Conservation (phyloP, 1,284 basidiomycete species). For the Malassezia pachydermatis region DNA sequence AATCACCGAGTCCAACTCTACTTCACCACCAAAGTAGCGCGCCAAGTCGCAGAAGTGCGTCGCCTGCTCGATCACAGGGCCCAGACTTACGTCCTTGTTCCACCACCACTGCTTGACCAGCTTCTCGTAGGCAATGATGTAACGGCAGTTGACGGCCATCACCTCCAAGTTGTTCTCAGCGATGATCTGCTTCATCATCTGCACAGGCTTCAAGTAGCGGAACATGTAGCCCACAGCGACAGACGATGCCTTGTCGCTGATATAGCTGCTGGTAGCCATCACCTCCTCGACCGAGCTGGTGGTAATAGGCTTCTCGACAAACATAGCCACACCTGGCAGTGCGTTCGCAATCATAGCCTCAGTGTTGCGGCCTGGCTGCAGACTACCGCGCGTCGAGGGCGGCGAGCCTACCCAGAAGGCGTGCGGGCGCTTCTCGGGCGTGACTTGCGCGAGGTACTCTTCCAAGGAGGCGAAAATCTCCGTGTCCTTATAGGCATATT, state of each 20-base stretch:
- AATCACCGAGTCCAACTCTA: slow-evolving; percentile 70
- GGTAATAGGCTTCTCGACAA: slow-evolving; percentile 87
- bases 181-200: slow-evolving; percentile 90
- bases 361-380: slow-evolving; percentile 62
- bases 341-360: slow-evolving; percentile 78
- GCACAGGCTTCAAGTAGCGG: slow-evolving; percentile 59
- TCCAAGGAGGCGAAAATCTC: slow-evolving; percentile 76
- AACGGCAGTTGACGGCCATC: slow-evolving; percentile 90
- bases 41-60: slow-evolving; percentile 69
- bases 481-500: slow-evolving; percentile 82
- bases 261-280: slow-evolving; percentile 45
- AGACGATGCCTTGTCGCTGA: slow-evolving; percentile 18
- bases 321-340: slow-evolving; percentile 62
- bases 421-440: slow-evolving; percentile 50
- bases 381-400: slow-evolving; percentile 66
- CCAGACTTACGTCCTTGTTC: slow-evolving; percentile 82
- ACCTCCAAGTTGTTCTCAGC: slow-evolving; percentile 86
- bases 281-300: slow-evolving; percentile 61
- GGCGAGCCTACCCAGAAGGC: slow-evolving; percentile 85
- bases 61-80: slow-evolving; percentile 90
- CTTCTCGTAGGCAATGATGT: slow-evolving; percentile 74
- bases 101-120: slow-evolving; percentile 78
- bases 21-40: slow-evolving; percentile 95
- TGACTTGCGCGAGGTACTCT: slow-evolving; percentile 66
- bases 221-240: slow-evolving; percentile 74